A percentile compares a stretch with the other conserved stretches of the same genome.
Conservation (phyloP, 805 yeast genomes). For the Hanseniaspora nectarophila region DNA sequence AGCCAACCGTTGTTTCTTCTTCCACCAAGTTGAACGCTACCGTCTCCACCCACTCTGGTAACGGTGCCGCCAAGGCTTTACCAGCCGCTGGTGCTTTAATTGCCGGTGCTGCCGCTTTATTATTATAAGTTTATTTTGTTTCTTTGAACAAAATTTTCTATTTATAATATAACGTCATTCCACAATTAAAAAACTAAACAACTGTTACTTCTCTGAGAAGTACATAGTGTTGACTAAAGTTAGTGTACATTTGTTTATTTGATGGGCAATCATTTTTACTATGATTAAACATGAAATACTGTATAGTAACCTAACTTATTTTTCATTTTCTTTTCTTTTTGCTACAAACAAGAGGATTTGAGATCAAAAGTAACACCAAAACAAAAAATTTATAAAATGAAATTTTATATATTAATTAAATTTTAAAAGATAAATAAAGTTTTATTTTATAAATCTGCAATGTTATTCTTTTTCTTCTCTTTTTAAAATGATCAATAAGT, state of each 20-base stretch:
- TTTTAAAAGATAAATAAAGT: conserved; percentile 1
- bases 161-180: background rate
- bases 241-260: conserved; percentile 11
- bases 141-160: background rate
- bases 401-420: background rate
- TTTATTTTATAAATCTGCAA: background rate
- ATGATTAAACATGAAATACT: conserved; percentile 13
- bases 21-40: background rate
- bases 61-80: conserved; percentile 35
- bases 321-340: background rate
- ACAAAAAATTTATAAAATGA: background rate
- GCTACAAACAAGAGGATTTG: background rate
- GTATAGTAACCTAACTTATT: conserved; percentile 10
- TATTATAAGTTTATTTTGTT: conserved; percentile 30
- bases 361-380: background rate
- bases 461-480: background rate
- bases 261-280: conserved; percentile 11
- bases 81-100: conserved; percentile 40
- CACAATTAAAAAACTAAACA: background rate
- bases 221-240: conserved; percentile 5
- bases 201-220: background rate
- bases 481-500: background rate
- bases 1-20: conserved; percentile 16
- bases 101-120: conserved; percentile 50
- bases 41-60: conserved; percentile 27